Conservation (phyloP, 768 basidiomycete genomes). For the Paxillus rubicundulus region DNA sequence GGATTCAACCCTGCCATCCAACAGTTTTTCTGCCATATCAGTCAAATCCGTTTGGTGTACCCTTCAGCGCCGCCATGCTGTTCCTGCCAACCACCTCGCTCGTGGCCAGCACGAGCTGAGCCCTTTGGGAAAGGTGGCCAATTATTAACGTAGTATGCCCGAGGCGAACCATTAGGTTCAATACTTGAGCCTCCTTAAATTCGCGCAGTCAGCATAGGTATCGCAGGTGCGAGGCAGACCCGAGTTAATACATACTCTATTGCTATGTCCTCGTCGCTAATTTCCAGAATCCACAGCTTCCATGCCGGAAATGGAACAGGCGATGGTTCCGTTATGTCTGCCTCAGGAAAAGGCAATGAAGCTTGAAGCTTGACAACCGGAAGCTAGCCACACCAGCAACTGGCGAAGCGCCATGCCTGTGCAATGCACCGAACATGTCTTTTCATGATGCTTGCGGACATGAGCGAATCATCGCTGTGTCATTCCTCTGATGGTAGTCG, state of each 20-base stretch:
- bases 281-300: conserved; percentile 34
- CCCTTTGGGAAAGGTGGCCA: conserved; percentile 22
- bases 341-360: conserved; percentile 38
- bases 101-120: conserved; percentile 35
- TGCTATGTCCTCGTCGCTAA: conserved; percentile 37
- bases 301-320: background rate
- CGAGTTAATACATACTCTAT: conserved; percentile 42
- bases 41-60: conserved; percentile 34
- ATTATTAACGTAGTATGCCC: background rate
- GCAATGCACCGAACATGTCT: conserved; percentile 43
- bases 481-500: conserved; percentile 10
- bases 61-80: conserved; percentile 37
- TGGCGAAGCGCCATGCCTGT: conserved; percentile 30
- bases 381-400: background rate
- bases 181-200: conserved; percentile 28
- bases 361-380: conserved; percentile 12
- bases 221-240: conserved; percentile 35
- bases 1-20: background rate
- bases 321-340: conserved; percentile 7
- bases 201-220: conserved; percentile 30
- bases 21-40: conserved; percentile 20
- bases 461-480: conserved; percentile 25
- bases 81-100: conserved; percentile 31
- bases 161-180: conserved; percentile 3
- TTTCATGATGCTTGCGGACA: conserved; percentile 36